phyloP scores from a whole-genome alignment of 2,329 filamentous ascomycete genomes.

The Xylaria hypoxylon region DNA sequence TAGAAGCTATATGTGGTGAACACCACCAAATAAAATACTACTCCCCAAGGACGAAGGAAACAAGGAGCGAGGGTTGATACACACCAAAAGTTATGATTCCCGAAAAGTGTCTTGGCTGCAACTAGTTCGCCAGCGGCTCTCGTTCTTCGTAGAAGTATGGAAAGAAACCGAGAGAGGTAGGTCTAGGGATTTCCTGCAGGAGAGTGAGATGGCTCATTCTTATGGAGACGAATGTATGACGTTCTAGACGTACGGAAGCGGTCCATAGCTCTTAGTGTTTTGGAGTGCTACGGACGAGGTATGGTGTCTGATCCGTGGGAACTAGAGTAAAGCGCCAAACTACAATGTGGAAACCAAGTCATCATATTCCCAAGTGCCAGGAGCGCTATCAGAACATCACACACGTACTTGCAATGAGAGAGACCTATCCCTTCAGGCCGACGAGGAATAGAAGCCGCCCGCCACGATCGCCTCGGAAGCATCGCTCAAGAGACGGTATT shows the following conservation, averaged over 20 bases:
- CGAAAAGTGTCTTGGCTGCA: constrained; percentile 19
- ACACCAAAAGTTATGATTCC: constrained; percentile 43
- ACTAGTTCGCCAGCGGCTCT: constrained; percentile 21
- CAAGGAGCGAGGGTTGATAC: constrained; percentile 45
- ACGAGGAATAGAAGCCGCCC: constrained; percentile 13
- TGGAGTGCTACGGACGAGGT: constrained; percentile 7
- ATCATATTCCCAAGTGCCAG: constrained; percentile 43
- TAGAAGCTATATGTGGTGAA: constrained; percentile 21
- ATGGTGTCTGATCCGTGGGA: constrained; percentile 11
- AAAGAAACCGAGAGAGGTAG: constrained; percentile 20
- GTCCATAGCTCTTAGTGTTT: constrained; percentile 19
- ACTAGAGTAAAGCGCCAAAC: constrained; percentile 33
- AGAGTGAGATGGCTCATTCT: constrained; percentile 40
- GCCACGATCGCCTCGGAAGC: constrained; percentile 14
- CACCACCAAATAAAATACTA: constrained; percentile 7
- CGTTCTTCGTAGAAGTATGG: constrained; percentile 16
- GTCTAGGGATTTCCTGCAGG: constrained; percentile 32
- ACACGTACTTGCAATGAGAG: constrained; percentile 45
- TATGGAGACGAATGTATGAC: constrained; percentile 28
- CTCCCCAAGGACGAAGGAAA: constrained; percentile 25
- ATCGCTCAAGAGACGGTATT: constrained; percentile 5
- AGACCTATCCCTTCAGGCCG: constrained; percentile 4
- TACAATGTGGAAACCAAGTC: constrained; percentile 44
- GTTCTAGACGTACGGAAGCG: constrained; percentile 36
- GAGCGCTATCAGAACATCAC: constrained; percentile 45